A percentile compares a stretch with the other conserved stretches of the same genome.
phyloP scores from a whole-genome alignment of 371 early-diverging fungal genomes.

The Mucor saturninus region DNA sequence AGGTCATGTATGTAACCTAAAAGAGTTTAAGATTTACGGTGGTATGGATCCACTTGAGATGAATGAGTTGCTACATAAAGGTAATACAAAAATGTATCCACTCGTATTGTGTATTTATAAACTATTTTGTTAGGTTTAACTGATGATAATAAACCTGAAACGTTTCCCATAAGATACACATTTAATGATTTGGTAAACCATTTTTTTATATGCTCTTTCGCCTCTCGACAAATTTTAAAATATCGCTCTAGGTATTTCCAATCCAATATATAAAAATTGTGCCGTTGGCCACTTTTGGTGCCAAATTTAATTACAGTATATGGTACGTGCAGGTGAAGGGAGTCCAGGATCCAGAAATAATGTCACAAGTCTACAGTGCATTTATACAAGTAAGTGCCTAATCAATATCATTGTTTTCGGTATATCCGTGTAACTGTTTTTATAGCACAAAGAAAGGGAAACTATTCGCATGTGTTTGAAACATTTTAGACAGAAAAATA shows the following conservation, averaged over 20 bases:
- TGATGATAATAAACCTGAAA: slow-evolving; percentile 92
- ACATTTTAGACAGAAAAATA: slow-evolving; percentile 85
- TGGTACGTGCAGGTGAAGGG: slow-evolving; percentile 95
- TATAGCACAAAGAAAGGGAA: slow-evolving; percentile 76
- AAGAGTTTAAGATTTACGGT: slow-evolving; percentile 94
- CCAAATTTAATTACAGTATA: slow-evolving; percentile 95
- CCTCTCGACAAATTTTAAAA: not conserved
- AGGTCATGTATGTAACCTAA: slow-evolving; percentile 96
- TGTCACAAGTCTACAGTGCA: slow-evolving; percentile 63
- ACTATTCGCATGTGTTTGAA: slow-evolving; percentile 86
- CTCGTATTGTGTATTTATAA: not conserved
- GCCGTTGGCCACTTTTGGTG: slow-evolving; percentile 91
- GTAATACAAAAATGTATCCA: slow-evolving; percentile 32
- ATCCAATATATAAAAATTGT: slow-evolving; percentile 91
- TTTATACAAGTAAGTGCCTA: slow-evolving; percentile 60
- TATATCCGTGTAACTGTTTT: too few relatives aligned
- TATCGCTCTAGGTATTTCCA: slow-evolving; percentile 66
- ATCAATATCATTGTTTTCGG: not conserved
- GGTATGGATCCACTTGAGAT: slow-evolving; percentile 81
- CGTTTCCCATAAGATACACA: slow-evolving; percentile 77
- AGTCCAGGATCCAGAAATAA: slow-evolving; percentile 64
- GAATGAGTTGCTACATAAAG: slow-evolving; percentile 87
- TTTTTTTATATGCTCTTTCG: not conserved
- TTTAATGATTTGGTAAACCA: slow-evolving; percentile 58
- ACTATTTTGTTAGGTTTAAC: slow-evolving; percentile 14